Base-by-base conservation (phyloP, 192 early-diverging fungal genomes). In the Thamnidium elegans region DNA sequence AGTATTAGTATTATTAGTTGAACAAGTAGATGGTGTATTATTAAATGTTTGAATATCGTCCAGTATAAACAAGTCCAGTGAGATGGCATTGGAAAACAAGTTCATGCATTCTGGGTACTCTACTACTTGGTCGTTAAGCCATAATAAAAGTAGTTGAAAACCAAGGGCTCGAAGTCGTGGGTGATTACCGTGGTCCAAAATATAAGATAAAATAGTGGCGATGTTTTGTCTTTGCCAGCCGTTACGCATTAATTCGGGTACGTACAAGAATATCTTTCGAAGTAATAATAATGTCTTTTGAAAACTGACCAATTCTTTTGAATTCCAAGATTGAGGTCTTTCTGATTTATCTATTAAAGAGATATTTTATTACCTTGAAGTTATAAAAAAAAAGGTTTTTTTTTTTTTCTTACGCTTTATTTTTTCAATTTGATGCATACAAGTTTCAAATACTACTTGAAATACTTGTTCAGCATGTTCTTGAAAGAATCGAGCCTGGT, bases 401-500 rank as follows among this genome's bases (percentile, higher is more conserved):
- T 55, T 32, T 50, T 20, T 11, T 19, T 26, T 32, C 78, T 67
- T 76, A 89, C 87, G 78, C 78, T 85, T 88, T 14, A 92, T 87
- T 61, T 92, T 93, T 36, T 90, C 89, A 15, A 87, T 76, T 62
- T 90, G 88, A 46, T 84, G 76, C 60, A 76, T 81, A 66, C 86
- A 89, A 17, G 76, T 76, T 39, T 94, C 91, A 55, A 68, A 72
- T 32, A 87, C 78, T 43, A 94, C 90, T 6, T 66, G 63, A 64
- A 88, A 91, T 3, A 93, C 80, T 36, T 83, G 79, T 20, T 83
- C 81, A 34, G 83, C 85, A 78, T 94, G 78, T 11, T 90, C 88
- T 68, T 88, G 83, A 68, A 91, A 91, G 74, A 93, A 91, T 69
- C 81, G 86, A 34, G 79, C 76, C 66, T 92, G 87, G 48, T 92